Conservation (phyloP, 2,329 filamentous ascomycete genomes). For the Pyrenophora graminea region DNA sequence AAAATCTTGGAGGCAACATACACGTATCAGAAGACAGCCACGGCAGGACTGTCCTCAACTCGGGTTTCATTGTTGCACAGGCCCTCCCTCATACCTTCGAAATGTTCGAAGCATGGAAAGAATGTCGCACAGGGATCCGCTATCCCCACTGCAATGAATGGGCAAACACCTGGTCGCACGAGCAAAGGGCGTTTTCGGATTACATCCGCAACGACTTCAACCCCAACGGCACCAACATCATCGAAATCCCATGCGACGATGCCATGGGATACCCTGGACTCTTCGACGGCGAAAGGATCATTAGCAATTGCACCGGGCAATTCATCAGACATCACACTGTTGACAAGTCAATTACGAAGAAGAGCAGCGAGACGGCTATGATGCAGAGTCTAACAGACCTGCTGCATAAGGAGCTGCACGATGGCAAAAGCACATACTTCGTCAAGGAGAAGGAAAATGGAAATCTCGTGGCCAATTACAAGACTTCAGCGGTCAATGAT, state of each 20-base stretch:
- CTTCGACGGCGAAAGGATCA: slow-evolving; percentile 11
- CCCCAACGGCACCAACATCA: slow-evolving; percentile 28
- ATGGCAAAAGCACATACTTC: slow-evolving; percentile 13
- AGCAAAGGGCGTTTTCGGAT: slow-evolving; percentile 43
- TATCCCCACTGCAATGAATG: slow-evolving; percentile 36
- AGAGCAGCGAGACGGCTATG: slow-evolving; percentile 21
- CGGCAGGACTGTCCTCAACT: slow-evolving; percentile 45
- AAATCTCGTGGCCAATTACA: neutral
- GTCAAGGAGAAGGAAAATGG: slow-evolving; percentile 7
- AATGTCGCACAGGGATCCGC: slow-evolving; percentile 32
- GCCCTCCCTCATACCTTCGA: slow-evolving; percentile 29
- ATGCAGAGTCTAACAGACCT: slow-evolving; percentile 18
- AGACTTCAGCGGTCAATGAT: neutral
- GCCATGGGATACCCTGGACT: slow-evolving; percentile 40
- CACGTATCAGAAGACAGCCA: slow-evolving; percentile 43
- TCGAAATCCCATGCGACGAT: slow-evolving; percentile 42
- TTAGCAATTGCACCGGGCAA: slow-evolving; percentile 29
- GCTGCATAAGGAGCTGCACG: slow-evolving; percentile 14
- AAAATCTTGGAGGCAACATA: slow-evolving; percentile 15
- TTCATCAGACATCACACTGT: slow-evolving; percentile 38
- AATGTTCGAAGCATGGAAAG: slow-evolving; percentile 39
- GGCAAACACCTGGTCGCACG: slow-evolving; percentile 37
- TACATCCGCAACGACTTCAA: slow-evolving; percentile 43
- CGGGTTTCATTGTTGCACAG: slow-evolving; percentile 48
- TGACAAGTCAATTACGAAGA: slow-evolving; percentile 21